Percentiles rank a stretch among this genome's conserved stretches.
These are phyloP conservation scores for Pelargonium australe DNA, from an alignment of 441 rosid species.

Conservation along the genomic window DNA sequence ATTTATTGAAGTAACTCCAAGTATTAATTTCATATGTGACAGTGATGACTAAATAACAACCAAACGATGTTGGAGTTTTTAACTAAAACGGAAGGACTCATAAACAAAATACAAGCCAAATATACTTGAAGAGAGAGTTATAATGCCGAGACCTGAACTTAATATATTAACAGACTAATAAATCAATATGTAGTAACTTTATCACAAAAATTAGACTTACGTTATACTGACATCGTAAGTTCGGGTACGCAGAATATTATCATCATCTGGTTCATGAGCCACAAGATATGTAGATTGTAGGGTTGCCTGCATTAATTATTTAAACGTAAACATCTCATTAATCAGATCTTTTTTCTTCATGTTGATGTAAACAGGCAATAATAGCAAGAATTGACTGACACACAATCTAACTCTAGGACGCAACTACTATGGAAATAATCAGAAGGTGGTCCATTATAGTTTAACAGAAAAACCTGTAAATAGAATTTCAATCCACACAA, in stretches of 20 bases:
- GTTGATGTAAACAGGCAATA: background rate
- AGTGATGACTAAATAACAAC: too few relatives aligned
- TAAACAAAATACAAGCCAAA: too few relatives aligned
- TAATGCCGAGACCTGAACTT: background rate
- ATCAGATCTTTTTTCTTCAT: background rate
- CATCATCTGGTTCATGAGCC: conserved; percentile 87
- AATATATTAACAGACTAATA: background rate
- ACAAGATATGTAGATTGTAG: conserved; percentile 57
- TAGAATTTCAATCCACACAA: background rate
- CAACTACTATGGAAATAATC: background rate
- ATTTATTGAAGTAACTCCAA: background rate
- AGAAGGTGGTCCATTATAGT: conserved; percentile 2
- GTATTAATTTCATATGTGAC: too few relatives aligned
- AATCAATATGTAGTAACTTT: background rate
- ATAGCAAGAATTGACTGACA: background rate
- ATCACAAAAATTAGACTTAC: conserved; percentile 41
- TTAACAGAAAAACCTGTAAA: background rate
- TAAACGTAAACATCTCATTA: background rate
- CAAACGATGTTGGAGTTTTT: too few relatives aligned
- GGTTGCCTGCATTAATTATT: conserved; percentile 59
- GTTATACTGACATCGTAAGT: conserved; percentile 98
- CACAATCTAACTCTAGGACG: background rate
- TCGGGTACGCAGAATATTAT: conserved; percentile 83
- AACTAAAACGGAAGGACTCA: too few relatives aligned
- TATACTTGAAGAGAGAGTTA: too few relatives aligned